Conservation (phyloP, 2,329 filamentous ascomycete genomes). For the Epichloe sibirici region DNA sequence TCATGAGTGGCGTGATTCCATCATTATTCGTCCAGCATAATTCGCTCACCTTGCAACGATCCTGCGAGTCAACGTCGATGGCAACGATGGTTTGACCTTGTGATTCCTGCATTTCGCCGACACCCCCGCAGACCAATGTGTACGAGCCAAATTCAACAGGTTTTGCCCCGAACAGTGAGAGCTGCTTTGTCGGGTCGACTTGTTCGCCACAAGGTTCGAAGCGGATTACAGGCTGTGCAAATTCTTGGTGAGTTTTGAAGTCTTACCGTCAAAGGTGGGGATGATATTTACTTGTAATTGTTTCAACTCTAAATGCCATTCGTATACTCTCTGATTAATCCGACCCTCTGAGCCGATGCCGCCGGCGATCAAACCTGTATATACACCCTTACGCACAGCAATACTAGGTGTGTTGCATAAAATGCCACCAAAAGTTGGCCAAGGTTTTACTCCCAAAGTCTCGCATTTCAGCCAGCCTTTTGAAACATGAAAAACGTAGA, state of each 20-base stretch:
- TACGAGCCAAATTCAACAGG: constrained; percentile 11
- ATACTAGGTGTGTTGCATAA: constrained; percentile 19
- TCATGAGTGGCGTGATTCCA: constrained; percentile 44
- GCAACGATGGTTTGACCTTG: constrained; percentile 19
- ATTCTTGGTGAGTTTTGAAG: background rate
- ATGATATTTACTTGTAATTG: background rate
- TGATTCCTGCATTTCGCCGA: constrained; percentile 15
- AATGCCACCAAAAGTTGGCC: constrained; percentile 31
- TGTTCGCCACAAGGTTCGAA: constrained; percentile 10
- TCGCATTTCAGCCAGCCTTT: constrained; percentile 35
- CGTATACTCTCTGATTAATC: constrained; percentile 49
- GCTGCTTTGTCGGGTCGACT: background rate
- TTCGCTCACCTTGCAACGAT: constrained; percentile 18
- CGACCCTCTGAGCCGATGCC: constrained; percentile 56
- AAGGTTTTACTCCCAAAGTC: constrained; percentile 20
- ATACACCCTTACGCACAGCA: constrained; percentile 17
- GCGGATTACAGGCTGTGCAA: constrained; percentile 14
- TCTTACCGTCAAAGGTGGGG: background rate
- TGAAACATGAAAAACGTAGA: constrained; percentile 38
- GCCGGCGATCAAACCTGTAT: constrained; percentile 54
- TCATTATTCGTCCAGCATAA: constrained; percentile 3
- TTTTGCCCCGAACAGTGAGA: constrained; percentile 23
- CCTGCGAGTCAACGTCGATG: constrained; percentile 16
- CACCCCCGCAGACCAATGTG: constrained; percentile 20
- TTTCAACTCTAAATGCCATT: constrained; percentile 36